phyloP scores from a whole-genome alignment of 2,329 filamentous ascomycete species.

The Trichoderma polysporum region DNA sequence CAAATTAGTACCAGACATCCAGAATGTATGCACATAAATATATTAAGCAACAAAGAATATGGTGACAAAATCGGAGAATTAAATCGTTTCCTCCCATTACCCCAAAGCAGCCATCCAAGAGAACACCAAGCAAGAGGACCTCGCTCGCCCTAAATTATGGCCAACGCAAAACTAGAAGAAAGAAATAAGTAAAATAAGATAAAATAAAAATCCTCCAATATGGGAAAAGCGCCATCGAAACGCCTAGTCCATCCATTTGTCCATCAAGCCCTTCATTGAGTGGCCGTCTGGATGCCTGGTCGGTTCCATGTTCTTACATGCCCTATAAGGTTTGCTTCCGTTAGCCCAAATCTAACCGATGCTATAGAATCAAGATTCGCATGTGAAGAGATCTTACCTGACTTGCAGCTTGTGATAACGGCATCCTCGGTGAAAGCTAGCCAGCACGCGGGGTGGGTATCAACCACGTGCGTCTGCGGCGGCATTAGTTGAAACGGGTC shows the following conservation, averaged over 20 bases:
- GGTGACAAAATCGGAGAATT: not conserved
- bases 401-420: conserved; percentile 89
- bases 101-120: not conserved
- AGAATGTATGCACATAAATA: not conserved
- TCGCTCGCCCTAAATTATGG: not conserved
- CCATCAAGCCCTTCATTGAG: not conserved
- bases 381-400: conserved; percentile 58
- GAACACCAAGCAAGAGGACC: not conserved
- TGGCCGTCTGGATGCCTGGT: conserved; percentile 39
- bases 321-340: conserved; percentile 46
- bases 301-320: conserved; percentile 75
- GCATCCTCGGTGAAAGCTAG: conserved; percentile 90
- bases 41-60: not conserved
- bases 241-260: not conserved
- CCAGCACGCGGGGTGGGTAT: conserved; percentile 85
- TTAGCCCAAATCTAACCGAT: conserved; percentile 3
- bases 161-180: not conserved
- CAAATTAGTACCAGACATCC: not conserved
- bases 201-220: not conserved
- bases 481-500: conserved; percentile 10
- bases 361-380: not conserved
- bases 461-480: conserved; percentile 71
- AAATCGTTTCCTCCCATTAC: not conserved
- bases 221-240: not conserved
- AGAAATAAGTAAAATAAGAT: not conserved